Base-by-base conservation (phyloP, 805 yeast genomes). In the Danielozyma ontarioensis region DNA sequence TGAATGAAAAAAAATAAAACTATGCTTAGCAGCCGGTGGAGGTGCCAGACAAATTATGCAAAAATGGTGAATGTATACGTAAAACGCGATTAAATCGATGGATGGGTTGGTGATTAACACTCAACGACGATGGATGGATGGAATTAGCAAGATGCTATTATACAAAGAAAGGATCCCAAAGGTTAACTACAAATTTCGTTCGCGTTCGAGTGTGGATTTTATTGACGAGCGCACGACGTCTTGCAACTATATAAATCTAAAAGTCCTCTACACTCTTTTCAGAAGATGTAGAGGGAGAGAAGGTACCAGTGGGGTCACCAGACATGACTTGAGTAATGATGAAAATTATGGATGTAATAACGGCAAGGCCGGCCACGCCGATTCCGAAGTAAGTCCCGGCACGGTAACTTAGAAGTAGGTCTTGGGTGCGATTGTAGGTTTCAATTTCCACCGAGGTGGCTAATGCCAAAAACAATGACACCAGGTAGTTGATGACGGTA, bases 401-500 rank as follows among this genome's bases (percentile, higher is more conserved):
- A 32, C 85, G 55, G 45, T 78, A 75, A 13, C 80, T 74, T 21
- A 62, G 40, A 32, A 76, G 40, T 2, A 33, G 26, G 23, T 44
- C 36, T 24, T 30, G 7, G 25, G 39, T 19, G 6, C 36, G 31
- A 7, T 38, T 18, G 12, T 34, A 31, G 4, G 50, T 45, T 27
- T 56, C 58, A 2, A 40, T 29, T 42, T 81, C 83, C 3, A 79
- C 82, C 2, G 82, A 75, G n/a, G 79, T 78, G 3, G 84, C 82
- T 27, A 83, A 61, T 7, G 88, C 90, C 21, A 83, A 59, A 24
- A 80, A 76, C n/a, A 83, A 51, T 0, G 88, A 76, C 50, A 62
- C 80, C 0, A 88, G 76, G 51, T 83, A 83, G 52, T 80, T 83
- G 10, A 80, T 76, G 44, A 80, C 76, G 0, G 93, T 82, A 14